These are phyloP conservation scores for Pachysolen tannophilus DNA, from an alignment of 805 yeast genomes.

Conservation along the genomic window DNA sequence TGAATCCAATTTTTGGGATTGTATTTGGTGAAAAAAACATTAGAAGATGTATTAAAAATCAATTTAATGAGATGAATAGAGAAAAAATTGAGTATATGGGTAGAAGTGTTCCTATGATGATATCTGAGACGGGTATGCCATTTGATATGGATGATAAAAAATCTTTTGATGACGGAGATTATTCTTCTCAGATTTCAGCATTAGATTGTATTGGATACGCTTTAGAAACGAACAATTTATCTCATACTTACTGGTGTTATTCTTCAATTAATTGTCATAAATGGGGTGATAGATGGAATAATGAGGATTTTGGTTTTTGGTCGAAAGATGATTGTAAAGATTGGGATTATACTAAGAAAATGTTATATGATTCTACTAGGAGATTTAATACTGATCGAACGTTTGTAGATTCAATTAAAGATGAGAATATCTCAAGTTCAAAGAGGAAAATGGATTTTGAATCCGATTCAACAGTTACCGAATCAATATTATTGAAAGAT, in stretches of 20 bases:
- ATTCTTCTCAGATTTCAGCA: constrained; percentile 68
- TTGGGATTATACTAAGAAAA: neutral
- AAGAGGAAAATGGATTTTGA: neutral
- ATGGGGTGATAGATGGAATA: constrained; percentile 91
- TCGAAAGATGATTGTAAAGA: constrained; percentile 46
- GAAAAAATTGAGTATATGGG: constrained; percentile 67
- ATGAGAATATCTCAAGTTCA: neutral
- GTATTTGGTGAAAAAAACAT: constrained; percentile 80
- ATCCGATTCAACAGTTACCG: constrained; percentile 3
- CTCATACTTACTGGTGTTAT: constrained; percentile 85
- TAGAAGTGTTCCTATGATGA: constrained; percentile 53
- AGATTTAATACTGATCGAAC: neutral
- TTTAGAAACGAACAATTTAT: constrained; percentile 62
- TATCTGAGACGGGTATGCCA: constrained; percentile 97
- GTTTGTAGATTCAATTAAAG: neutral
- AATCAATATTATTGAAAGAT: constrained; percentile 17
- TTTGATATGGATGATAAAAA: constrained; percentile 83
- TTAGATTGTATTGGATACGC: constrained; percentile 78
- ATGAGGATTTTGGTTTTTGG: constrained; percentile 89
- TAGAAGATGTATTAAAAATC: constrained; percentile 61
- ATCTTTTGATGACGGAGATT: constrained; percentile 63
- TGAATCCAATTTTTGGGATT: constrained; percentile 63
- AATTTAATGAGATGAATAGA: constrained; percentile 53
- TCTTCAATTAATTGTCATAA: constrained; percentile 62
- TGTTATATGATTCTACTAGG: neutral